phyloP scores from a whole-genome alignment of 331 rosid species.

The Ulmus americana region DNA sequence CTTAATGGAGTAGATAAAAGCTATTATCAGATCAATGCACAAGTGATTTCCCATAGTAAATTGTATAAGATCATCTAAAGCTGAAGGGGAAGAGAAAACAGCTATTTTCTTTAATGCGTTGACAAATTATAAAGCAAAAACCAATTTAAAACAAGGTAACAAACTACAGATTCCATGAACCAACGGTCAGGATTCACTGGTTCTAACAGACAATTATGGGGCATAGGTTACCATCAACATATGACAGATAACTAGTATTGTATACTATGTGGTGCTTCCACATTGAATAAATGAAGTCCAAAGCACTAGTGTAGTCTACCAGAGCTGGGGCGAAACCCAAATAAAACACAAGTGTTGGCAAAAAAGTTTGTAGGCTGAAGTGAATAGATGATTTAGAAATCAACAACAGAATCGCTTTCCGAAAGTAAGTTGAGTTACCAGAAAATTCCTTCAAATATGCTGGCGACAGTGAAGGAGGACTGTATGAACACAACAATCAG shows the following conservation, averaged over 20 bases:
- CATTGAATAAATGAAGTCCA: too few relatives aligned
- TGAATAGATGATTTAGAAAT: neutral
- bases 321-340: too few relatives aligned
- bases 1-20: neutral
- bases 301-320: too few relatives aligned
- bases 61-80: neutral
- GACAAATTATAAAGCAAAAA: too few relatives aligned
- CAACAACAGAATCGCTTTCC: neutral
- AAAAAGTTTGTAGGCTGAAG: neutral
- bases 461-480: conserved; percentile 96
- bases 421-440: conserved; percentile 48
- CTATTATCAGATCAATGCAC: neutral
- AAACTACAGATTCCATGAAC: too few relatives aligned
- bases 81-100: neutral
- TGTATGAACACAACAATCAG: conserved; percentile 88
- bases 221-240: too few relatives aligned
- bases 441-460: conserved; percentile 95
- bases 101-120: too few relatives aligned
- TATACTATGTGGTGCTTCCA: too few relatives aligned
- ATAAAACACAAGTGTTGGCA: neutral
- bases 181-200: too few relatives aligned
- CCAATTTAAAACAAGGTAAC: too few relatives aligned
- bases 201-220: too few relatives aligned
- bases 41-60: neutral
- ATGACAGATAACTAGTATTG: too few relatives aligned